Base-by-base conservation (phyloP, 495 filamentous ascomycete species). In the Chlorociboria aeruginascens region DNA sequence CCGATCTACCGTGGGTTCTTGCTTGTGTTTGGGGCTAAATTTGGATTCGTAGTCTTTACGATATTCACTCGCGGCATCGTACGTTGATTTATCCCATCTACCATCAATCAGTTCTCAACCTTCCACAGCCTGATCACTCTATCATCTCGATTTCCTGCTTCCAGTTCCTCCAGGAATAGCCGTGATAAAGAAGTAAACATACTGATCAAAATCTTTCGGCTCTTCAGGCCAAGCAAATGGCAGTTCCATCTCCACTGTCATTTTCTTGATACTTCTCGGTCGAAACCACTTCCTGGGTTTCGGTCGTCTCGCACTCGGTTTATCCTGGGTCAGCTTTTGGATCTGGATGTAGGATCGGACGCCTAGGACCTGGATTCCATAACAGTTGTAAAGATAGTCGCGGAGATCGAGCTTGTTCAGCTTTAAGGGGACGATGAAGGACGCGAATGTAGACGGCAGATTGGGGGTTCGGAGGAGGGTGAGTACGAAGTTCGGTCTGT, bases 361-460 rank as follows among this genome's bases (percentile, higher is more conserved):
- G 32, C 64, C 66, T n/a, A 77, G 60, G 32, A 78, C 76, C 40
- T 72, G 64, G 46, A 92, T 77, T 41, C 73, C 69, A 66, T 96
- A 95, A 14, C 64, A 72, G 59, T 87, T 71, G 57, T 76, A 76
- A 40, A 96, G 81, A 69, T 94, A 96, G 71, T 93, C 86, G 61
- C 84, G 82, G 25, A 95, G 63, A 65, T 95, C 89, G 54, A 94
- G 78, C 67, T 96, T 95, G 76, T 84, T 88, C 71, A 93, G 83
- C 51, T 74, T 78, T 58, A 95, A 74, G 12, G 89, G 89, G 37
- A 94, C 89, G 58, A 76, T 69, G 74, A 96, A 95, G 42, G 78
- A 76, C 40, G 87, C 89, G 56, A 81, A 84, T 64, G 77, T 83
- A 28, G 88, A 74, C 25, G 83, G 81, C 57, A 85, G 78, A 57